Base-by-base conservation (phyloP, 2,329 filamentous ascomycete species). In the Botrytis paeoniae region DNA sequence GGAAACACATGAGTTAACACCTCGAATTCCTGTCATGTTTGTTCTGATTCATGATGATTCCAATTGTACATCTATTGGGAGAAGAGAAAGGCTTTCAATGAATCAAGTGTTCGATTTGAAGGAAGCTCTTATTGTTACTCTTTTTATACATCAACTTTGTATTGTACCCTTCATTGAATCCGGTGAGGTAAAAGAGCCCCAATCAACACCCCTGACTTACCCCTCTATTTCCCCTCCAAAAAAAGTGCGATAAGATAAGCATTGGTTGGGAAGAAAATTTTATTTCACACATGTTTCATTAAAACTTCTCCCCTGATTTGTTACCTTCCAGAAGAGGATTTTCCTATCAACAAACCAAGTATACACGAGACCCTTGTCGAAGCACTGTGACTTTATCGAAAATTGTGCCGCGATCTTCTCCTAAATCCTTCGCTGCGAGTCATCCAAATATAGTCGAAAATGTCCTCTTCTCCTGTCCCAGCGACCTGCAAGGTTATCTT, bases 401-500 rank as follows among this genome's bases (percentile, higher is more conserved):
- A 41, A 29, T 29, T 22, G 61, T 63, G 37, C 61, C 25, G 41
- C 37, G 12, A 57, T 57, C n/a, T 32, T 25, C 39, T 37, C 35
- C 32, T 2, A 18, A 63, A 37, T 54, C 39, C 39, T 64, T 43
- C 16, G 12, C 63, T n/a, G 43, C 35, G 32, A 37, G 16, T 65
- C 60, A 6, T 35, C 6, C 35, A 59, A 20, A 51, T 12, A 25
- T n/a, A 25, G 48, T 45, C 48, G n/a, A 22, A n/a, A n/a, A 76
- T 76, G 71, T 66, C 76, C 35, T 63, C 74, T 29, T 61, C 74
- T 65, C 54, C 69, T n/a, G 54, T 74, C 14, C 71, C 75, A 54
- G 70, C 71, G 83, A 89, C 92, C 80, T 98, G 96, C 89, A 98
- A 97, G 88, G 94, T 98, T 82, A 89, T 98, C 79, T 89, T 97